Base-by-base conservation (phyloP, 768 basidiomycete species). In the Jaapia argillacea region DNA sequence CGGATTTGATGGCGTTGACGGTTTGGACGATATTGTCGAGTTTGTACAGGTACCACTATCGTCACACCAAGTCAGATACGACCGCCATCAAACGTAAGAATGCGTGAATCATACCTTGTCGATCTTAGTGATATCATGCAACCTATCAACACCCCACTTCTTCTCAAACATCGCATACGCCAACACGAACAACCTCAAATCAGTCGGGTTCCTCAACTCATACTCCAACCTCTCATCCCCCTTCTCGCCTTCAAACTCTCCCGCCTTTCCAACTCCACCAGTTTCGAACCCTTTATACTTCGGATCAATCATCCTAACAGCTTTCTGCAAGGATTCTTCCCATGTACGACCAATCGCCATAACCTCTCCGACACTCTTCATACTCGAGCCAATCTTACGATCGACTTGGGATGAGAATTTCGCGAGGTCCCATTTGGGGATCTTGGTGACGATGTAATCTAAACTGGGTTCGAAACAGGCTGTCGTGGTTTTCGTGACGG, bases 261-360 rank as follows among this genome's bases (percentile, higher is more conserved):
- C n/a, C n/a, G n/a, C n/a, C n/a, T n/a, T n/a, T n/a, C n/a, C n/a
- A n/a, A n/a, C n/a, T n/a, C n/a, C n/a, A 54, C 94, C 91, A n/a
- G 85, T 89, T 63, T 96, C 93, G 57, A 99, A 99, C 3, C 96
- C 96, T 58, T 85, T 79, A 79, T 89, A 99, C 24, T 87, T 78
- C 23, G 96, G 96, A 61, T 98, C 94, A 27, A 98, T 86, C 69
- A 96, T 91, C 49, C 96, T 85, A 48, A 99, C 86, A 39, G 96
- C 96, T 66, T 99, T 99, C 61, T 98, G 96, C 57, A 99, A 71
- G 56, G 87, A 90, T 62, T 99, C 96, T 64, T 99, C 96, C 54
- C 97, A 99, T 1, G 96, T 99, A 51, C 96, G 85, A 27, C 96
- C 96, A 54, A 99, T 97, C 52, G 94, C 94, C 96, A 99, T 99